Percentiles rank a stretch among this genome's conserved stretches.
These are phyloP conservation scores for Rubia balearica DNA, from an alignment of 305 asterid species.

Conservation along the genomic window DNA sequence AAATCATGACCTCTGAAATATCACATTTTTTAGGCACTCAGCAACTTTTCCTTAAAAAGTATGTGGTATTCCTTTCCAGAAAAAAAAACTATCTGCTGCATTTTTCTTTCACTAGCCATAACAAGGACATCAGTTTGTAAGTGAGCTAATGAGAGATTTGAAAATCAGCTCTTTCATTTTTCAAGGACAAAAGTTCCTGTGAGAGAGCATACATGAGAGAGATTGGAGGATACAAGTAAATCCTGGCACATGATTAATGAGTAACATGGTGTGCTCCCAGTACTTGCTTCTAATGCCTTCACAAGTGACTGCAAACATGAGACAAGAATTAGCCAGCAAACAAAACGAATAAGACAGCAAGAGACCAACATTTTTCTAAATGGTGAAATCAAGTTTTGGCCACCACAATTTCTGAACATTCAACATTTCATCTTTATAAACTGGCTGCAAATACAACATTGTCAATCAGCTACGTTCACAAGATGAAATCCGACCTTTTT, in stretches of 20 bases:
- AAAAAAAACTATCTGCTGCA: too few relatives aligned
- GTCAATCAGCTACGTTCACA: too few relatives aligned
- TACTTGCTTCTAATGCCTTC: conserved; percentile 68
- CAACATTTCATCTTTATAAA: not conserved
- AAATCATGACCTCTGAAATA: not conserved
- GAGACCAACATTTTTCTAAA: not conserved
- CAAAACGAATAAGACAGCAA: not conserved
- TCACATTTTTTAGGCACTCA: not conserved
- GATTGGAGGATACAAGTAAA: conserved; percentile 81
- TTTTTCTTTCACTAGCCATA: not conserved
- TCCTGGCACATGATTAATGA: conserved; percentile 92
- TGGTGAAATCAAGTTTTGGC: not conserved
- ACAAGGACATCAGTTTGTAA: not conserved
- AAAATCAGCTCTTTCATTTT: not conserved
- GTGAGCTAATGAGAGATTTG: not conserved
- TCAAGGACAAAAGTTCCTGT: not conserved
- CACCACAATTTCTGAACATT: not conserved
- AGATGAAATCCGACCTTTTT: too few relatives aligned
- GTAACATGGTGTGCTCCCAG: conserved; percentile 53
- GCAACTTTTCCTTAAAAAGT: not conserved
- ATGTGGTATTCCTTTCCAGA: not conserved
- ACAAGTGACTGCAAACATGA: conserved; percentile 68
- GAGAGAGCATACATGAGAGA: conserved; percentile 67
- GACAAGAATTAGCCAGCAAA: conserved; percentile 9
- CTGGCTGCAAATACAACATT: too few relatives aligned